Percentiles rank a stretch among this genome's conserved stretches.
Evolutionary conservation across 495 filamentous ascomycete genomes (phyloP).

Genomic region (Hyaloscypha hepaticicola): DNA sequence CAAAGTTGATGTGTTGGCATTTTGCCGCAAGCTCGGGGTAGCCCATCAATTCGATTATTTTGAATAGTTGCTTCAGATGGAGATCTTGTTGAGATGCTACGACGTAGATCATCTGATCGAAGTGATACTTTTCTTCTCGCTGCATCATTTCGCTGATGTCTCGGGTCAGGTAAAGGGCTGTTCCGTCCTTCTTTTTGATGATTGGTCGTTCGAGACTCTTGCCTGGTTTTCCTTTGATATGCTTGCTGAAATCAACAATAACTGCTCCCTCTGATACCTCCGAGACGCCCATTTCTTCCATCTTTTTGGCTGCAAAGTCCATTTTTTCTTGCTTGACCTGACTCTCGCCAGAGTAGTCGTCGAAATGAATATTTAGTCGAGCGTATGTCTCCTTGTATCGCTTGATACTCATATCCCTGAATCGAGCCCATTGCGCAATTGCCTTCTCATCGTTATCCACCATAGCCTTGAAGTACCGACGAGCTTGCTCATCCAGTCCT

Average conservation of each 20-base stretch:
- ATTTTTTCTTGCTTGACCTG: constrained; percentile 83
- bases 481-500: constrained; percentile 61
- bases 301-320: constrained; percentile 59
- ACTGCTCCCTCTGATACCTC: constrained; percentile 85
- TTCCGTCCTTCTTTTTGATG: constrained; percentile 60
- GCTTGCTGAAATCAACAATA: constrained; percentile 83
- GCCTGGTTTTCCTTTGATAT: constrained; percentile 56
- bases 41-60: constrained; percentile 60
- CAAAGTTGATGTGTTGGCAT: constrained; percentile 63
- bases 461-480: constrained; percentile 89
- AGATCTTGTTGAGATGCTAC: constrained; percentile 61
- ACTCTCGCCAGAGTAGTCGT: constrained; percentile 94
- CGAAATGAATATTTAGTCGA: constrained; percentile 86
- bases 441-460: constrained; percentile 75
- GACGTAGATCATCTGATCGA: constrained; percentile 70
- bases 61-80: constrained; percentile 63
- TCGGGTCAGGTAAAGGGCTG: constrained; percentile 63
- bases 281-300: constrained; percentile 71
- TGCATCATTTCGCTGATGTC: constrained; percentile 63
- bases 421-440: constrained; percentile 78
- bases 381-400: constrained; percentile 82
- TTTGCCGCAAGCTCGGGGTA: constrained; percentile 56
- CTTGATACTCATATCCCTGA: constrained; percentile 85
- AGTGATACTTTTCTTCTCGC: constrained; percentile 60
- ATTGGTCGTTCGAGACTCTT: constrained; percentile 58